phyloP scores from a whole-genome alignment of 2,329 filamentous ascomycete genomes.

The Alternaria arbusti region DNA sequence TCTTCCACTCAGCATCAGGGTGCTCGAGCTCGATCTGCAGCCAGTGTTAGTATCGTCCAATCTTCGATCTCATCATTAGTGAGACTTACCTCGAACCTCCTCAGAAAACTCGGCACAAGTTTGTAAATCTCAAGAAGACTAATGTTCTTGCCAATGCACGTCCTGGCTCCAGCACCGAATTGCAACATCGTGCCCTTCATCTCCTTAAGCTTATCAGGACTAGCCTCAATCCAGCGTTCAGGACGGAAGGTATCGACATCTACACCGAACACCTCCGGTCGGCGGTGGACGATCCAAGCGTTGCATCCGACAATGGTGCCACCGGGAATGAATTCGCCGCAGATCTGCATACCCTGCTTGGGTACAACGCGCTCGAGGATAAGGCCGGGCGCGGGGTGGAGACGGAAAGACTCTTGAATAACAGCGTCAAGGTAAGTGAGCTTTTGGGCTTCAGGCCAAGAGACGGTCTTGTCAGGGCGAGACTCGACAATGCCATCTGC shows the following conservation, averaged over 20 bases:
- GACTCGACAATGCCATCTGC: constrained; percentile 55
- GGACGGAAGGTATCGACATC: constrained; percentile 72
- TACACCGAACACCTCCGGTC: constrained; percentile 70
- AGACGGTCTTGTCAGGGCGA: constrained; percentile 64
- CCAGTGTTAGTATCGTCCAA: not conserved
- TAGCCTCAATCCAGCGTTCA: constrained; percentile 67
- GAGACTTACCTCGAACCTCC: constrained; percentile 63
- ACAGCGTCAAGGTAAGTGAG: constrained; percentile 79
- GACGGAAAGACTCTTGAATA: constrained; percentile 77
- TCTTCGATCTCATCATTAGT: not conserved
- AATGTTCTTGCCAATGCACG: constrained; percentile 68
- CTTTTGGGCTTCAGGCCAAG: constrained; percentile 72
- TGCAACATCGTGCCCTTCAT: constrained; percentile 76
- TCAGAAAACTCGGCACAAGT: constrained; percentile 63
- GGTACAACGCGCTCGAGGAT: constrained; percentile 78
- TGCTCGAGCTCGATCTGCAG: constrained; percentile 49
- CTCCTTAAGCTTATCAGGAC: constrained; percentile 64
- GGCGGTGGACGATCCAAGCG: constrained; percentile 75
- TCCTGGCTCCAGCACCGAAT: constrained; percentile 74
- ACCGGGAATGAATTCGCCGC: constrained; percentile 66
- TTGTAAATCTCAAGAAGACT: constrained; percentile 59
- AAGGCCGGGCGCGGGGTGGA: constrained; percentile 76
- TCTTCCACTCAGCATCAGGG: constrained; percentile 52
- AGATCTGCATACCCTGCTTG: constrained; percentile 66
- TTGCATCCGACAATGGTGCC: constrained; percentile 78